These are phyloP conservation scores for Tylopilus sp. DNA, from an alignment of 1,284 basidiomycete genomes.

Conservation along the genomic window DNA sequence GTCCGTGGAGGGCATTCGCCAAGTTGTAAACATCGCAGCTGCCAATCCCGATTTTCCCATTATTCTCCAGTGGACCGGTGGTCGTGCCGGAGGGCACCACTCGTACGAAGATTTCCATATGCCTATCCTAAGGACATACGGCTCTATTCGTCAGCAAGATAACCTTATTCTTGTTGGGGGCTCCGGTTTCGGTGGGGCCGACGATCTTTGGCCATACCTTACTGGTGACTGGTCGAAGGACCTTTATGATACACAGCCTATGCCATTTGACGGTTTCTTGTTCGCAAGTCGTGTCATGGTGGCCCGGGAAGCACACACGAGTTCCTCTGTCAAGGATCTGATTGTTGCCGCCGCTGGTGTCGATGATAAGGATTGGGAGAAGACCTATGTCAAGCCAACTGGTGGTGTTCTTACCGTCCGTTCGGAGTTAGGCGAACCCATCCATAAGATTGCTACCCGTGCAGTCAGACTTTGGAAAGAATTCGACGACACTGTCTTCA, in stretches of 20 bases:
- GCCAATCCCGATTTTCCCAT: slow-evolving; percentile 97
- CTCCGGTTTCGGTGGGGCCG: slow-evolving; percentile 95
- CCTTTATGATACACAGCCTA: slow-evolving; percentile 83
- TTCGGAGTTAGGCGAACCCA: slow-evolving; percentile 97
- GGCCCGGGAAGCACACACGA: slow-evolving; percentile 96
- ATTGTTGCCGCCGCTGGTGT: slow-evolving; percentile 95
- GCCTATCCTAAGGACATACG: slow-evolving; percentile 89
- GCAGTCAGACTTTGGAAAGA: slow-evolving; percentile 98
- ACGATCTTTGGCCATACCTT: slow-evolving; percentile 97
- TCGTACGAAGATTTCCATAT: slow-evolving; percentile 99
- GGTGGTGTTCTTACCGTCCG: slow-evolving; percentile 96
- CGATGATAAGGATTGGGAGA: slow-evolving; percentile 91
- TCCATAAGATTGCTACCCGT: slow-evolving; percentile 97
- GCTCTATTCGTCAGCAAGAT: slow-evolving; percentile 80
- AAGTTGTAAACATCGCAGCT: slow-evolving; percentile 94
- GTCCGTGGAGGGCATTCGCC: slow-evolving; percentile 94
- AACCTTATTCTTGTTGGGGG: slow-evolving; percentile 93
- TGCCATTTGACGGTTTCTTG: slow-evolving; percentile 98
- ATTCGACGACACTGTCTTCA: slow-evolving; percentile 96
- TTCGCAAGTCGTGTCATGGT: slow-evolving; percentile 95
- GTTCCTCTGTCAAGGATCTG: slow-evolving; percentile 91
- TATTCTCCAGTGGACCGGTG: slow-evolving; percentile 98
- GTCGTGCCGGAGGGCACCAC: slow-evolving; percentile 98
- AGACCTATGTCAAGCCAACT: slow-evolving; percentile 91
- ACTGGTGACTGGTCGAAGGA: slow-evolving; percentile 92